A percentile compares a stretch with the other conserved stretches of the same genome.
Conservation (phyloP, 2,329 filamentous ascomycete genomes). For the Botrytis pseudocinerea region DNA sequence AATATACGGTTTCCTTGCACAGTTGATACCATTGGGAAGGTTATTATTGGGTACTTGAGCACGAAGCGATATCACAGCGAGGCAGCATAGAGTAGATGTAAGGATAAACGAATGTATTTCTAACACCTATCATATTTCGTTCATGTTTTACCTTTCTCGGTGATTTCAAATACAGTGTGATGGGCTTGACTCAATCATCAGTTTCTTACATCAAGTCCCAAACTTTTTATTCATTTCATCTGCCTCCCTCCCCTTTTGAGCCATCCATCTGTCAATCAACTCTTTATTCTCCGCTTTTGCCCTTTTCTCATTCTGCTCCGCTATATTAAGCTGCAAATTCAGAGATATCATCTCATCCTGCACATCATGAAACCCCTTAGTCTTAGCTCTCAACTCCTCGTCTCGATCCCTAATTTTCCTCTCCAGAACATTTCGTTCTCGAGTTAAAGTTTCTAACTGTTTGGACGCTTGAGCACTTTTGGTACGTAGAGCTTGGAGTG, state of each 20-base stretch:
- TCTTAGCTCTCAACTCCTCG: conserved; percentile 82
- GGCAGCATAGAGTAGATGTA: conserved; percentile 5
- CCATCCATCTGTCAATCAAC: conserved; percentile 89
- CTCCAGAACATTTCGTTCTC: conserved; percentile 61
- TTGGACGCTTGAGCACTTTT: conserved; percentile 61
- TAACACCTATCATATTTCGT: neutral
- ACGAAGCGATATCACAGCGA: conserved; percentile 12
- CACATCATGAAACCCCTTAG: conserved; percentile 79
- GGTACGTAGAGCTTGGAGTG: conserved; percentile 63
- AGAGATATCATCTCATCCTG: conserved; percentile 91
- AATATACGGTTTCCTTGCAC: conserved; percentile 16
- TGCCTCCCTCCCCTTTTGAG: conserved; percentile 79
- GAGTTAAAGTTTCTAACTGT: conserved; percentile 61
- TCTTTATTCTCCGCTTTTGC: conserved; percentile 83
- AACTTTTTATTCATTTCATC: conserved; percentile 74
- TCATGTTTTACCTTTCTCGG: neutral
- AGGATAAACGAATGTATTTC: conserved; percentile 16
- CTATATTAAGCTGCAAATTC: conserved; percentile 84
- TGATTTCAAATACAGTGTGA: neutral
- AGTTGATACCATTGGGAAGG: conserved; percentile 21
- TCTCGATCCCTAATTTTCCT: conserved; percentile 76
- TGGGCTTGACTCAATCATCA: neutral
- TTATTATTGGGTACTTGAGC: conserved; percentile 9
- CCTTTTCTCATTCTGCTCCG: conserved; percentile 72
- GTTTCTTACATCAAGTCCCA: conserved; percentile 33